Base-by-base conservation (phyloP, 2,329 filamentous ascomycete genomes). In the Phoma sp. region DNA sequence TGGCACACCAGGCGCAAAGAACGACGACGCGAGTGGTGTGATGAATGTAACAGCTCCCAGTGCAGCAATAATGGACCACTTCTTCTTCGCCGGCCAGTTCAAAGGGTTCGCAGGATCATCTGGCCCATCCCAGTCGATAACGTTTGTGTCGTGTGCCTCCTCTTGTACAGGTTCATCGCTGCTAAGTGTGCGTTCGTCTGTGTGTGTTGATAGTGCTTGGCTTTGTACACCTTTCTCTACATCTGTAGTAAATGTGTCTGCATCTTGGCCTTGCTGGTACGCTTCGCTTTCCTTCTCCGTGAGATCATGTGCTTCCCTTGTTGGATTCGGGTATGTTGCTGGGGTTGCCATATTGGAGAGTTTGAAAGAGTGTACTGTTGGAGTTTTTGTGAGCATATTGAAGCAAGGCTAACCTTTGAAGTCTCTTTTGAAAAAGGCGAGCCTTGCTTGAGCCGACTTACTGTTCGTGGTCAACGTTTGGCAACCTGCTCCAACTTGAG, bases 1-100 rank as follows among this genome's bases (percentile, higher is more conserved):
- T 0, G 84, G 83, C 0, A 90, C 84, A 11, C 83, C 87, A 0
- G 88, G 88, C 0, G 87, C 87, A 56, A 76, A 76, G 55, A 76
- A 74, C 14, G 69, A 72, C 2, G 73, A 75, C 7, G 66, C 74
- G 3, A 76, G 63, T 2, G 74, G 73, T 51, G 74, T 74, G 48
- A 77, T 67, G 33, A 78, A 65, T 0, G 76, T 76, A 9, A 74
- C 62, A 23, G 62, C 53, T 12, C 69, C 70, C 12, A 78, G 56
- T 20, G 69, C 59, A 17, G 56, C 64, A 30, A 77, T 66, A 23
- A 74, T 70, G 6, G 57, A 47, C 74, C 74, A 76, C 61, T 76
- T 77, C 57, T 65, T 73, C 23, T 36, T 57, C n/a, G 42, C 36
- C 4, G 68, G 36, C 76, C 74, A 77, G 42, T 78, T 77, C 49